Evolutionary conservation across 345 rosid genomes (phyloP), one percentile per base, ranked within the genome.

Genomic region (Cardiospermum halicacabum): DNA sequence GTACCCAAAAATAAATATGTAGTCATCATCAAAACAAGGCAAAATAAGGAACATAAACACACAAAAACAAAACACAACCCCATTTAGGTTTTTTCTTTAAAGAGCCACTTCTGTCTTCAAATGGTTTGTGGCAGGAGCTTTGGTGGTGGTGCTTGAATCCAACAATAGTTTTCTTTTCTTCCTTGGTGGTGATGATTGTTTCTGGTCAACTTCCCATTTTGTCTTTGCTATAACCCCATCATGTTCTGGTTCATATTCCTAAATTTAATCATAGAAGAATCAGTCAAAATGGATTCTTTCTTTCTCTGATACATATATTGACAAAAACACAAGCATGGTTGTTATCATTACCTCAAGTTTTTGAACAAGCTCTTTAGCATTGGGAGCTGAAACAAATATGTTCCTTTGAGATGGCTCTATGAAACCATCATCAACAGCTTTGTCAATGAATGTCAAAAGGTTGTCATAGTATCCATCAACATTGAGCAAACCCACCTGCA

Each of bases 331-430:
- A n/a, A n/a, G n/a, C n/a, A n/a, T n/a, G n/a, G n/a, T n/a, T n/a
- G n/a, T n/a, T n/a, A n/a, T n/a, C n/a, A n/a, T n/a, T 71, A 88
- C 98, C 97, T 93, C 98, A 78, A 93, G 96, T 62, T 86, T 93
- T 69, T 90, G 89, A 27, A 93, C 85, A 56, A 93, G 89, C 61
- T 90, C 94, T 75, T 75, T 88, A 69, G 94, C 97, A 71, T 82
- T 85, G 67, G 96, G 84, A 45, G 98, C 96, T n/a, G 93, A 83
- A 82, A 93, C 91, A 81, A 93, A 69, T 74, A 93, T 90, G 77
- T 81, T 77, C 31, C 98, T 85, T 67, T 91, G 94, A 43, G 87
- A 88, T 19, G 98, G 96, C 40, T 79, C 76, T 53, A 93, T 90
- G 75, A 93, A 93, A 73, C 98, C 98, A 75, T 93, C 97, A 68